Conservation (phyloP, 805 yeast genomes). For the Candida taoyuanica region DNA sequence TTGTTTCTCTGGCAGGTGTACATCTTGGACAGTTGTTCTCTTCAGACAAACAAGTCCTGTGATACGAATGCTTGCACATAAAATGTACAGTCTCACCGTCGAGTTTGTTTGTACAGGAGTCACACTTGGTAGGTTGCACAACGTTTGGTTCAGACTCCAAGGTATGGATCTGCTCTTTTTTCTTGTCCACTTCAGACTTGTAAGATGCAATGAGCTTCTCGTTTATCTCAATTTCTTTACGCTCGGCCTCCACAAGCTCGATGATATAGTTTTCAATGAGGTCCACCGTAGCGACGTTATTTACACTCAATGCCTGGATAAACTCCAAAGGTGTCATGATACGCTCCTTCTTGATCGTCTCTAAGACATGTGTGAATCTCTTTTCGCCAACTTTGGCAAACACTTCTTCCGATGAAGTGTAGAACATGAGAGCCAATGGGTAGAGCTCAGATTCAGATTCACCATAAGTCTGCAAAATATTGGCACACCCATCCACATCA, state of each 20-base stretch:
- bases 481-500: constrained; percentile 53
- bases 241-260: constrained; percentile 53
- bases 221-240: constrained; percentile 65
- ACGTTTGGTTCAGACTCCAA: constrained; percentile 36
- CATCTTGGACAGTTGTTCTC: constrained; percentile 71
- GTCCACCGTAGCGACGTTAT: constrained; percentile 65
- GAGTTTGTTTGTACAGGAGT: constrained; percentile 35
- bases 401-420: constrained; percentile 50
- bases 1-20: constrained; percentile 61
- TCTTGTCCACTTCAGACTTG: constrained; percentile 56
- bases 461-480: constrained; percentile 56
- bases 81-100: constrained; percentile 82
- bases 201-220: constrained; percentile 62
- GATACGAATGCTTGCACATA: constrained; percentile 82
- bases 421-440: constrained; percentile 57
- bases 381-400: constrained; percentile 48
- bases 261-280: constrained; percentile 64
- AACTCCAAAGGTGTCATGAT: constrained; percentile 73
- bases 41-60: constrained; percentile 69
- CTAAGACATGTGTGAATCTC: constrained; percentile 44
- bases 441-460: constrained; percentile 59
- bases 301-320: constrained; percentile 59
- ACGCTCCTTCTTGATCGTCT: constrained; percentile 45
- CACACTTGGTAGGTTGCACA: constrained; percentile 31
- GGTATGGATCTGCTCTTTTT: constrained; percentile 48